Conservation (phyloP, 2,329 filamentous ascomycete genomes). For the Monosporascus cannonballus region DNA sequence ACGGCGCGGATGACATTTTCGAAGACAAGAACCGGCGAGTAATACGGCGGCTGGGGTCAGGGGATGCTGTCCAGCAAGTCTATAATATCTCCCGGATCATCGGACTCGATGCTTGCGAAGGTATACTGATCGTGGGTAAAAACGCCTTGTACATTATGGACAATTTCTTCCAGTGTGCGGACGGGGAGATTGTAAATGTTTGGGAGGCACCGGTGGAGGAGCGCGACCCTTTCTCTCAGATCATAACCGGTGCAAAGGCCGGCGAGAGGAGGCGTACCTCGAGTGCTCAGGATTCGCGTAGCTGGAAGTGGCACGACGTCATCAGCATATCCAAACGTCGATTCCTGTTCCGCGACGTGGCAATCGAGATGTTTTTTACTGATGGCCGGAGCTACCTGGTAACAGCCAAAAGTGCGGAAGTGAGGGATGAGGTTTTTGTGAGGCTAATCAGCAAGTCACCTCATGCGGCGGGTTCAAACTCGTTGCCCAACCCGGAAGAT, state of each 20-base stretch:
- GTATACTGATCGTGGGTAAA: slow-evolving; percentile 87
- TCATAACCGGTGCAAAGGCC: slow-evolving; percentile 69
- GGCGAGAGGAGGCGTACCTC: slow-evolving; percentile 55
- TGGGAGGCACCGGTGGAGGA: slow-evolving; percentile 91
- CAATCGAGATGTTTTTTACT: slow-evolving; percentile 95
- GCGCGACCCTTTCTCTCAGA: slow-evolving; percentile 89
- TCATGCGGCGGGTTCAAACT: slow-evolving; percentile 65
- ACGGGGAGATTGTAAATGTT: slow-evolving; percentile 94
- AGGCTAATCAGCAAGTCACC: slow-evolving; percentile 75
- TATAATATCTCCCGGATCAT: slow-evolving; percentile 95
- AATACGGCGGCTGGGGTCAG: slow-evolving; percentile 85
- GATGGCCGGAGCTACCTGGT: slow-evolving; percentile 93
- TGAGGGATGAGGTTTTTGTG: slow-evolving; percentile 74
- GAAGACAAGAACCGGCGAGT: slow-evolving; percentile 99
- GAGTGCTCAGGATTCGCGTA: slow-evolving; percentile 74
- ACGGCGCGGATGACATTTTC: slow-evolving; percentile 68
- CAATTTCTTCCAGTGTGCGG: slow-evolving; percentile 89
- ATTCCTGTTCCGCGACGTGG: slow-evolving; percentile 92
- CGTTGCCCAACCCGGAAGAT: slow-evolving; percentile 74
- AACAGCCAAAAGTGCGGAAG: slow-evolving; percentile 67
- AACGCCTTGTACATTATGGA: slow-evolving; percentile 91
- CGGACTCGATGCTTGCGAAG: slow-evolving; percentile 88
- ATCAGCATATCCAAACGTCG: slow-evolving; percentile 93
- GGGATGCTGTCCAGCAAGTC: slow-evolving; percentile 87
- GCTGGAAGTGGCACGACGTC: slow-evolving; percentile 92